These are phyloP conservation scores for Thielaviopsis euricoi DNA, from an alignment of 2,329 filamentous ascomycete genomes.

Conservation along the genomic window DNA sequence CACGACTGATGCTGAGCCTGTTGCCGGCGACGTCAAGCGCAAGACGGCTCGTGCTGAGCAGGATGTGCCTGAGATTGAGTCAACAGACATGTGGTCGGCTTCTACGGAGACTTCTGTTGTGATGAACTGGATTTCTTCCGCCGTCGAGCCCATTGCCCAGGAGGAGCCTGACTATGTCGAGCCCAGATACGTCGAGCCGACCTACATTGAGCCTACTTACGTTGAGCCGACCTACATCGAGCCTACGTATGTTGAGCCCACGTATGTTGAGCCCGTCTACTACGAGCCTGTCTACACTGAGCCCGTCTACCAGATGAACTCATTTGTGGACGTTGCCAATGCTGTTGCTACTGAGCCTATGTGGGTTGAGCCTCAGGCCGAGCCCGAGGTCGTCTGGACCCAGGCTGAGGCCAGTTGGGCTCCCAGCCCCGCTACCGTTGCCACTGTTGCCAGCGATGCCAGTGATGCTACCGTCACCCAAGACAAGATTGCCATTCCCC, in stretches of 20 bases:
- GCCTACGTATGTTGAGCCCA: conserved; percentile 2
- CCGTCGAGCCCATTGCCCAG: not conserved
- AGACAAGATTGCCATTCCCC: conserved; percentile 13
- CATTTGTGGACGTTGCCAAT: not conserved
- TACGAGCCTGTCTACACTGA: not conserved
- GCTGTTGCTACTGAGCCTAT: not conserved
- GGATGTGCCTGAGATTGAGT: conserved; percentile 18
- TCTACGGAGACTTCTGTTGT: not conserved
- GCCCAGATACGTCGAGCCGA: not conserved
- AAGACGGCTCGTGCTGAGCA: conserved; percentile 19
- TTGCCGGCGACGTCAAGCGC: conserved; percentile 20
- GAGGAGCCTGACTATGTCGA: not conserved
- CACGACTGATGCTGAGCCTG: conserved; percentile 19
- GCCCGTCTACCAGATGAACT: not conserved
- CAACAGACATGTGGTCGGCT: conserved; percentile 21
- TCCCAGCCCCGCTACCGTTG: conserved; percentile 12
- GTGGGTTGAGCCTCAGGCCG: not conserved
- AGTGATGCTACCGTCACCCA: conserved; percentile 12
- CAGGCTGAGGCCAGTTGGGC: not conserved
- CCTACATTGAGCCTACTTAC: not conserved
- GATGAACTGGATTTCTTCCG: conserved; percentile 14
- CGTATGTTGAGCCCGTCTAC: conserved; percentile 1
- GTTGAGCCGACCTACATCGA: conserved; percentile 2
- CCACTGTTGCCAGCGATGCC: conserved; percentile 10
- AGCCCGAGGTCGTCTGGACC: not conserved